Conservation (phyloP, 306 rosid species). For the barrel medic (Medicago truncatula) region DNA sequence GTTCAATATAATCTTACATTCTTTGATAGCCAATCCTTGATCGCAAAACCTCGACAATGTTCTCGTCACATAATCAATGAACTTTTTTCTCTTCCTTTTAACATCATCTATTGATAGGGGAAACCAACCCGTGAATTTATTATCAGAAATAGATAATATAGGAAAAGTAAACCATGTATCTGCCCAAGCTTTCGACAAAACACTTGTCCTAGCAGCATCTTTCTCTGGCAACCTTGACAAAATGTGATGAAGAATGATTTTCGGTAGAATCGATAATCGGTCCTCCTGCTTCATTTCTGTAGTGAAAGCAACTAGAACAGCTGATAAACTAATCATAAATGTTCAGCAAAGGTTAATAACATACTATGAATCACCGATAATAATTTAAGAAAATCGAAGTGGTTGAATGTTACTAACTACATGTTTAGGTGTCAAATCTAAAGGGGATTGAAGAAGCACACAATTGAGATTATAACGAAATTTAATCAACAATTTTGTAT, state of each 20-base stretch:
- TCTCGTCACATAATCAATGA: conserved; percentile 40
- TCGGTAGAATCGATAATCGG: conserved; percentile 39
- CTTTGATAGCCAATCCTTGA: conserved; percentile 30
- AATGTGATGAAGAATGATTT: conserved; percentile 44
- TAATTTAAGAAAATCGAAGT: too few relatives aligned
- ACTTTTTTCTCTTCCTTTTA: not conserved
- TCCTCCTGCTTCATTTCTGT: conserved; percentile 29
- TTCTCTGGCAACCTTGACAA: conserved; percentile 41
- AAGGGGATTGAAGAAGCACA: too few relatives aligned
- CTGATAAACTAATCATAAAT: too few relatives aligned
- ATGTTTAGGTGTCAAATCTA: too few relatives aligned
- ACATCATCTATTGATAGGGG: not conserved
- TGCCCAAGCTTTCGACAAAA: conserved; percentile 47
- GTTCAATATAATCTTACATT: conserved; percentile 13
- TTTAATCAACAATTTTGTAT: too few relatives aligned
- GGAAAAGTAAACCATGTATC: conserved; percentile 45
- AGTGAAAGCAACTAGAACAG: not conserved
- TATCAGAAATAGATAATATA: not conserved
- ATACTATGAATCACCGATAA: too few relatives aligned
- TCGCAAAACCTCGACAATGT: conserved; percentile 12
- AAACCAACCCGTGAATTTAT: not conserved
- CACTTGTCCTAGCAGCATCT: conserved; percentile 45
- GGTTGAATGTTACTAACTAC: too few relatives aligned
- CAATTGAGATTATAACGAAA: too few relatives aligned
- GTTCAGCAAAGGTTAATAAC: too few relatives aligned